Evolutionary conservation across 805 yeast genomes (phyloP), one percentile per base, ranked within the genome.

Genomic region (Torulaspora indica): DNA sequence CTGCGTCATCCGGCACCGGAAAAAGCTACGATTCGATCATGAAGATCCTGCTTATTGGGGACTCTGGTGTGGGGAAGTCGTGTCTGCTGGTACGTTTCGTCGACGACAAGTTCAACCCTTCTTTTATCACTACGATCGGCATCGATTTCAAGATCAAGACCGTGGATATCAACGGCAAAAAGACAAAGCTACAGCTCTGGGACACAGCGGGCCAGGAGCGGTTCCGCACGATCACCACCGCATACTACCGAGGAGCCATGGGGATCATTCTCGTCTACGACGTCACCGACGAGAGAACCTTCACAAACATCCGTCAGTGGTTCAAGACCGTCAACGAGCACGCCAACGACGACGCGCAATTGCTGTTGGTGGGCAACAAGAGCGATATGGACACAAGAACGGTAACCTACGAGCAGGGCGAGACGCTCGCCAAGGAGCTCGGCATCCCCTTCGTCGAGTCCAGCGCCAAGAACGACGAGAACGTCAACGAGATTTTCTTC

Each of bases 161-260:
- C 23, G 86, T 90, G 55, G 97, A 91, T 57, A 77, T 90, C 53
- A 91, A 91, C 52, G 96, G 96, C 42, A 85, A 86, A 69, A 84
- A 84, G 53, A 85, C 93, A 68, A 93, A 93, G 71, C 77, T 91
- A 63, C 98, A 93, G 68, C 85, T 91, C 35, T 85, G 96, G 96
- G 96, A 89, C 65, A 89, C 96, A 32, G 96, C 96, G 1, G 96
- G 96, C n/a, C 96, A 89, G 70, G 96, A 89, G 66, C 76, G 96
- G 61, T 89, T 89, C 72, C 79, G 96, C 70, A 87, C 96, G 33
- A 89, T 89, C 70, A 90, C 93, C 38, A 84, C 93, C n/a, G 91
- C 95, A 1, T 85, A 85, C 68, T 85, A 85, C 68, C 79, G 95
- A 67, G 95, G 95, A 46, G 93, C 95, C 46, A 82, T 83, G 81